Evolutionary conservation across 345 rosid species (phyloP).

Genomic region (Euphorbia pulcherrima): DNA sequence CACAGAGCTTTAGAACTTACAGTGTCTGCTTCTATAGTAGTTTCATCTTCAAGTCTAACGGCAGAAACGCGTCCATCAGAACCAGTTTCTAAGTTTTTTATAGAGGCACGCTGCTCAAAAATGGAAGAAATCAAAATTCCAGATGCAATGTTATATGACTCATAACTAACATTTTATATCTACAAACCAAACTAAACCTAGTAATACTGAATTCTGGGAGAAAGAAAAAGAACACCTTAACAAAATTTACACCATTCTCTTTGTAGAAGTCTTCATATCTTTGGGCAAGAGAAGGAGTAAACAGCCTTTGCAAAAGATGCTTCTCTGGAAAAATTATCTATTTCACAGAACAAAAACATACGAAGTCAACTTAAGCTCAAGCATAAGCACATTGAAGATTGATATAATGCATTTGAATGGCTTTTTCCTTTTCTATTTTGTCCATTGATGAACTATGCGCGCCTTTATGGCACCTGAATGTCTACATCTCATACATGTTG

Average conservation of each 20-base stretch:
- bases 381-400: not conserved
- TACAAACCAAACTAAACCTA: not conserved
- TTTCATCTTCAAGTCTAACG: constrained; percentile 81
- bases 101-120: constrained; percentile 60
- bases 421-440: not conserved
- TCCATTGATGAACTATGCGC: not conserved
- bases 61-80: constrained; percentile 69
- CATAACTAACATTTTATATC: not conserved
- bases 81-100: constrained; percentile 73
- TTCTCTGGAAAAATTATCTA: constrained; percentile 81
- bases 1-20: constrained; percentile 31
- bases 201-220: not conserved
- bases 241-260: constrained; percentile 71
- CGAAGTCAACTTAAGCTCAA: not conserved
- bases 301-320: constrained; percentile 82
- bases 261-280: constrained; percentile 80
- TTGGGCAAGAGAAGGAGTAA: constrained; percentile 85
- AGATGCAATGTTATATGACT: not conserved
- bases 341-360: constrained; percentile 16
- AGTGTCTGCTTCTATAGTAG: constrained; percentile 74
- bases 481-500: not conserved
- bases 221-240: constrained; percentile 45
- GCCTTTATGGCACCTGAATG: too few species aligned
- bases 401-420: not conserved
- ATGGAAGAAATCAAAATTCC: constrained; percentile 17